Percentiles rank a stretch among this genome's conserved stretches.
Evolutionary conservation across 2,329 filamentous ascomycete genomes (phyloP).

Genomic region (Penicillium thymicola): DNA sequence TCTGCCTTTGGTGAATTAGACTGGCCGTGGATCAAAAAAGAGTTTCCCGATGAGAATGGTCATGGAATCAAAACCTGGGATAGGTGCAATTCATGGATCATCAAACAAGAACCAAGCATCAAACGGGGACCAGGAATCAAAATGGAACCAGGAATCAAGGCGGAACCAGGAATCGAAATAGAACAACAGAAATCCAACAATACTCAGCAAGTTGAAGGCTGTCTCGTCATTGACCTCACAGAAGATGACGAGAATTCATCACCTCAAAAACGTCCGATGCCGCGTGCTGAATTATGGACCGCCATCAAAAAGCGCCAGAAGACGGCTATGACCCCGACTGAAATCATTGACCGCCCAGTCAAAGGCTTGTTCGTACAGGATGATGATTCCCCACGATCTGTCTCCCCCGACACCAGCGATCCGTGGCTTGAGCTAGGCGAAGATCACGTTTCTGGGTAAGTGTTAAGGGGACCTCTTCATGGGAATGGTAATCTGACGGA

Average conservation of each 20-base stretch:
- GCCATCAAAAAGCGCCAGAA: not conserved
- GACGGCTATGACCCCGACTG: not conserved
- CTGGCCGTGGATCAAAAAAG: not conserved
- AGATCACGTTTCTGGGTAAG: not conserved
- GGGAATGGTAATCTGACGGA: not conserved
- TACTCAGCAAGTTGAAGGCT: not conserved
- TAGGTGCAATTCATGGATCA: too few species aligned
- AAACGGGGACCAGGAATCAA: not conserved
- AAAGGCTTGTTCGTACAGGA: not conserved
- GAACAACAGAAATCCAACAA: not conserved
- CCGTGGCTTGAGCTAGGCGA: not conserved
- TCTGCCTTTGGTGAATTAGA: not conserved
- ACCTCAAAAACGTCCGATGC: not conserved
- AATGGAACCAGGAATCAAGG: not conserved
- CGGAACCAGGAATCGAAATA: not conserved
- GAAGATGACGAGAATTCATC: not conserved
- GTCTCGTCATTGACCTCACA: not conserved
- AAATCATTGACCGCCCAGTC: not conserved
- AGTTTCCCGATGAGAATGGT: not conserved
- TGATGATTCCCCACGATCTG: not conserved
- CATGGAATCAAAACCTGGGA: not conserved
- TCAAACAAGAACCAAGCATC: not conserved
- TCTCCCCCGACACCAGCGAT: too few species aligned
- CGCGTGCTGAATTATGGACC: not conserved
- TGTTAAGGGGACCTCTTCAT: not conserved